These are phyloP conservation scores for Pseudocercospora ulei DNA, from an alignment of 2,329 filamentous ascomycete species.

Conservation along the genomic window DNA sequence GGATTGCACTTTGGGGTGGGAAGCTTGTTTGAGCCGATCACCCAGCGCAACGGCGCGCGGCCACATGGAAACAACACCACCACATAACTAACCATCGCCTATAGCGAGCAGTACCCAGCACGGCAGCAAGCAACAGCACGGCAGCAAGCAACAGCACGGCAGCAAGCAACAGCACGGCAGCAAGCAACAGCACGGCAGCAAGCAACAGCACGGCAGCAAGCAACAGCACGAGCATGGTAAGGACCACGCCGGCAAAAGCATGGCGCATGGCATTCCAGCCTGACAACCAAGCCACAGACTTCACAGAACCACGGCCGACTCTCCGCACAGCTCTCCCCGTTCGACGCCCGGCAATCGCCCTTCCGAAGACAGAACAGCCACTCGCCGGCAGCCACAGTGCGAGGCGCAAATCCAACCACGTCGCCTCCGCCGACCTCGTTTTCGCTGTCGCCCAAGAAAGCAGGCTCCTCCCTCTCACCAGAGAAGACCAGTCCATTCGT, in stretches of 20 bases:
- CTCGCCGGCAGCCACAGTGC: slow-evolving; percentile 25
- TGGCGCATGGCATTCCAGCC: too few species aligned
- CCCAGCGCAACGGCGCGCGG: background rate
- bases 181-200: too few species aligned
- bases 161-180: too few species aligned
- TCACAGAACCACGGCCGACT: slow-evolving; percentile 11
- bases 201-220: too few species aligned
- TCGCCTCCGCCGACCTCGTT: slow-evolving; percentile 36
- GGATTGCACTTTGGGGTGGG: too few species aligned
- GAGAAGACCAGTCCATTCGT: slow-evolving; percentile 33
- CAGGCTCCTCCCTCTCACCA: slow-evolving; percentile 24
- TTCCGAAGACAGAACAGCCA: slow-evolving; percentile 32
- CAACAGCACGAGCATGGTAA: too few species aligned
- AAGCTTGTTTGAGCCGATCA: too few species aligned
- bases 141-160: too few species aligned
- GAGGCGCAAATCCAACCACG: slow-evolving; percentile 35
- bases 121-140: background rate
- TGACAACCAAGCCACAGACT: too few species aligned
- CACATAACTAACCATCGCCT: background rate
- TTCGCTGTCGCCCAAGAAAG: slow-evolving; percentile 24
- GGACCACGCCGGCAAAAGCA: too few species aligned
- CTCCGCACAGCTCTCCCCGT: slow-evolving; percentile 18
- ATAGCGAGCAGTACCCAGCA: background rate
- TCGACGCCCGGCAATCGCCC: slow-evolving; percentile 31
- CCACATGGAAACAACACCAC: background rate